Evolutionary conservation across 2,329 filamentous ascomycete genomes (phyloP).

Genomic region (Trichoderma sp.): DNA sequence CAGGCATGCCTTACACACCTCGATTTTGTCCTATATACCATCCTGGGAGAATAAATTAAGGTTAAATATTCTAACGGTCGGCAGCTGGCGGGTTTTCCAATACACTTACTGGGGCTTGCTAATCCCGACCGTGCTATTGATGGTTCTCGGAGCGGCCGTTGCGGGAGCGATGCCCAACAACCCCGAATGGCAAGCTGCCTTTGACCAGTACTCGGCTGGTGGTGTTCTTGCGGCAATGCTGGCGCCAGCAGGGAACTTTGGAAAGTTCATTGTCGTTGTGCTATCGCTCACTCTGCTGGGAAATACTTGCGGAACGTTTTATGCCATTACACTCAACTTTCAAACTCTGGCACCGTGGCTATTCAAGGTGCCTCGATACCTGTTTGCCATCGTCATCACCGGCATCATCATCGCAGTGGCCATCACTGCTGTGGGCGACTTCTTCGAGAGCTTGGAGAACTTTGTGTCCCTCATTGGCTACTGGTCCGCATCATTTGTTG

Average conservation of each 20-base stretch:
- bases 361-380: conserved; percentile 52
- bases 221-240: conserved; percentile 61
- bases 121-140: conserved; percentile 55
- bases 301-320: conserved; percentile 58
- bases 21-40: too few relatives aligned
- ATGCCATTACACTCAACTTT: conserved; percentile 62
- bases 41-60: background rate
- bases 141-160: conserved; percentile 63
- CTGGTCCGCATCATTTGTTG: conserved; percentile 55
- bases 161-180: conserved; percentile 55
- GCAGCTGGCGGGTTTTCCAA: conserved; percentile 45
- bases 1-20: too few relatives aligned
- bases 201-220: conserved; percentile 52
- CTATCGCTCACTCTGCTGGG: conserved; percentile 56
- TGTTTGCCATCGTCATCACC: conserved; percentile 56
- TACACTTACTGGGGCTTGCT: conserved; percentile 57
- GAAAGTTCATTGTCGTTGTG: conserved; percentile 59
- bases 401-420: conserved; percentile 58
- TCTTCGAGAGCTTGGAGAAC: conserved; percentile 56
- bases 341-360: conserved; percentile 59
- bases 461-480: conserved; percentile 57
- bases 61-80: conserved; percentile 4
- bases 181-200: conserved; percentile 52
- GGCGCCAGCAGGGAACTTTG: conserved; percentile 55
- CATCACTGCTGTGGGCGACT: conserved; percentile 52